Conservation (phyloP, 2,329 filamentous ascomycete genomes). For the Sphaceloma murrayae region DNA sequence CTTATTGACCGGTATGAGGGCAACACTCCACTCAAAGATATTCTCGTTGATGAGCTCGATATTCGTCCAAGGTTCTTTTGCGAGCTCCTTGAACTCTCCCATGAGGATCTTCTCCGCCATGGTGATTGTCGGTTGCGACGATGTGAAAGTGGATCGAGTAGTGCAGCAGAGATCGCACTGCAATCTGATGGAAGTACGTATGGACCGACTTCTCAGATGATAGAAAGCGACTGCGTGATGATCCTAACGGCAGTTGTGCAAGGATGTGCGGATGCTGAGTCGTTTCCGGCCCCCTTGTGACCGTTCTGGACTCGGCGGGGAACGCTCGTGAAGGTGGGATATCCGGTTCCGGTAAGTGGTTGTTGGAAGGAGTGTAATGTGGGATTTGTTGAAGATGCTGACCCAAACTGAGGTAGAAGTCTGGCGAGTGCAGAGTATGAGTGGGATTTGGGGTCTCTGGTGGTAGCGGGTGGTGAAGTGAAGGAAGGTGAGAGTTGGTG, state of each 20-base stretch:
- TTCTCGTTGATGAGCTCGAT: slow-evolving; percentile 79
- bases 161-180: no score
- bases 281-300: slow-evolving; percentile 13
- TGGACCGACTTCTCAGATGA: no score
- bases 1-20: slow-evolving; percentile 83
- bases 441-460: not conserved
- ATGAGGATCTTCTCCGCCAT: slow-evolving; percentile 72
- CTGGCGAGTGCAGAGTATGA: no score
- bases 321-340: not conserved
- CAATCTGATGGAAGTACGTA: no score
- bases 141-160: not conserved
- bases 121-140: slow-evolving; percentile 6
- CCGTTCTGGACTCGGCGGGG: slow-evolving; percentile 4
- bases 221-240: no score
- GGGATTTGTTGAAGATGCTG: no score
- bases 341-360: slow-evolving; percentile 8
- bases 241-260: no score
- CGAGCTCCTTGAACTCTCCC: slow-evolving; percentile 73
- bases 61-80: slow-evolving; percentile 88
- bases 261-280: not conserved
- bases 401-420: no score
- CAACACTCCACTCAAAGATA: slow-evolving; percentile 78
- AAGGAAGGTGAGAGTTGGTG: not conserved
- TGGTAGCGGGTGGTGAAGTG: no score
- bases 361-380: not conserved